Evolutionary conservation across 1,139 yeast genomes (phyloP).

Genomic region (Kluyveromyces marxianus): DNA sequence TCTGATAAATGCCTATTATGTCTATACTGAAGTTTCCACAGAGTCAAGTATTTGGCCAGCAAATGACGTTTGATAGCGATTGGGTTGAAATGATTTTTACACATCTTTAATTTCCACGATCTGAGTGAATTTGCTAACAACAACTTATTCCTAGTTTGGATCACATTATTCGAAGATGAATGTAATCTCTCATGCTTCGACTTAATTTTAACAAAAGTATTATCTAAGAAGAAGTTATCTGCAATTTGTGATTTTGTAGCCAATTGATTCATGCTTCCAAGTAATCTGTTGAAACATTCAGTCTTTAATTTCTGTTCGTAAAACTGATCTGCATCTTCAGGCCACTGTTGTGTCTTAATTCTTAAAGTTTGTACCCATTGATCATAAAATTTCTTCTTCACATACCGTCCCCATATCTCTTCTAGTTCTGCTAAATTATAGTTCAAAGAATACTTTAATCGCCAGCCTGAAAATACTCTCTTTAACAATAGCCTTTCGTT

Average conservation of each 20-base stretch:
- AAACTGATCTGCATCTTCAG: conserved; percentile 12
- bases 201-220: conserved; percentile 10
- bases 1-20: conserved; percentile 1
- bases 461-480: conserved; percentile 15
- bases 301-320: conserved; percentile 14
- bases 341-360: conserved; percentile 8
- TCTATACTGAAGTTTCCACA: neutral
- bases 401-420: conserved; percentile 13
- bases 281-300: conserved; percentile 14
- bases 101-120: conserved; percentile 11
- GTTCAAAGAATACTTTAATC: conserved; percentile 9
- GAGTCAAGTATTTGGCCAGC: neutral
- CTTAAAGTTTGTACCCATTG: conserved; percentile 12
- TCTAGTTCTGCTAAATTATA: conserved; percentile 11
- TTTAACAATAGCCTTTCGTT: conserved; percentile 7
- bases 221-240: conserved; percentile 18
- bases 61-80: neutral
- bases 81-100: neutral
- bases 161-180: neutral
- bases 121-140: conserved; percentile 1
- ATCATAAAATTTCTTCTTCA: conserved; percentile 11
- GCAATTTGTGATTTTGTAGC: conserved; percentile 16
- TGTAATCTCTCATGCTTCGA: conserved; percentile 3
- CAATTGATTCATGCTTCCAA: conserved; percentile 12
- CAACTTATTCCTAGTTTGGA: neutral